Evolutionary conservation across 306 rosid species (phyloP).

Genomic region (Chamaecrista fasciculata): DNA sequence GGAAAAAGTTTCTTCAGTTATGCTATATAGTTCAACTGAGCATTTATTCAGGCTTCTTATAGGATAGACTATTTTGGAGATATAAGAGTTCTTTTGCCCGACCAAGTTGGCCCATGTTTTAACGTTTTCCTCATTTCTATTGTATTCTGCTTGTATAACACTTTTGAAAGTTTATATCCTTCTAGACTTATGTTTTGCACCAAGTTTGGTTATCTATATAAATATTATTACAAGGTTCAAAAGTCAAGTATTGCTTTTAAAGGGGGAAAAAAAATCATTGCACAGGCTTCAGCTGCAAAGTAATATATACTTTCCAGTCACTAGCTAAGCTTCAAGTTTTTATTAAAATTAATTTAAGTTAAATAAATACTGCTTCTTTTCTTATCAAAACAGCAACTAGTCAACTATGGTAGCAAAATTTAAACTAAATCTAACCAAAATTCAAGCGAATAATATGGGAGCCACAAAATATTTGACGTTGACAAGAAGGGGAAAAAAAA

Average conservation of each 20-base stretch:
- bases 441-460: background rate
- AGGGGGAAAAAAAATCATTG: background rate
- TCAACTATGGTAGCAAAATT: background rate
- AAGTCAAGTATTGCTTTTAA: background rate
- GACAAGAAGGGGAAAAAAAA: background rate
- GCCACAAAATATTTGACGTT: conserved; percentile 9
- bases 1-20: background rate
- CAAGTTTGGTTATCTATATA: background rate
- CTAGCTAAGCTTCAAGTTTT: conserved; percentile 9
- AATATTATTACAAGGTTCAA: background rate
- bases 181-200: background rate
- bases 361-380: background rate
- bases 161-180: background rate
- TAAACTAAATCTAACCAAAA: background rate
- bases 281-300: background rate
- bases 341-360: conserved; percentile 8
- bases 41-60: background rate
- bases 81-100: background rate
- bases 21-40: background rate
- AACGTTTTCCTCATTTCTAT: background rate
- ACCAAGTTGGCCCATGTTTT: conserved; percentile 1
- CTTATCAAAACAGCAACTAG: background rate
- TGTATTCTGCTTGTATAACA: background rate
- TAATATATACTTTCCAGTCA: conserved; percentile 14
- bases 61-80: background rate